phyloP scores from a whole-genome alignment of 2,329 filamentous ascomycete species.

The Calycina herbarum region DNA sequence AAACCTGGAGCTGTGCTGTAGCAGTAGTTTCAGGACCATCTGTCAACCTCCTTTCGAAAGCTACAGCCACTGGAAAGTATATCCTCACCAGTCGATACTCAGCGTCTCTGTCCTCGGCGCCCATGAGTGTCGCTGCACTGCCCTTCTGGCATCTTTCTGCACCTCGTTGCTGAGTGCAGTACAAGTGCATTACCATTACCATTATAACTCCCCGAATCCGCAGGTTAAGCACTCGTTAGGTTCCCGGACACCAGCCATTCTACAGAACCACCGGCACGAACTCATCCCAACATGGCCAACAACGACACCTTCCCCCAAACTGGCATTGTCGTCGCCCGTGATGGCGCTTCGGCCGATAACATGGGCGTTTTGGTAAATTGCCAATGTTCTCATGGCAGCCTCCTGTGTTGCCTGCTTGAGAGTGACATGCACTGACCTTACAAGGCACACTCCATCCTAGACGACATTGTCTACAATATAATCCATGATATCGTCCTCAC shows the following conservation, averaged over 20 bases:
- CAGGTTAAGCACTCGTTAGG: too few relatives aligned
- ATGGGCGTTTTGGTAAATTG: slow-evolving; percentile 60
- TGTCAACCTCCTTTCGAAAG: background rate
- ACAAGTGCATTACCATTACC: too few relatives aligned
- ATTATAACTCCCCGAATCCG: too few relatives aligned
- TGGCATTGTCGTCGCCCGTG: slow-evolving; percentile 54
- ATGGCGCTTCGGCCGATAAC: slow-evolving; percentile 42
- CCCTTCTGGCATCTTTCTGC: slow-evolving; percentile 26
- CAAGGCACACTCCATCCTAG: slow-evolving; percentile 65
- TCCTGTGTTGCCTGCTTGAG: slow-evolving; percentile 20
- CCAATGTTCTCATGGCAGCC: slow-evolving; percentile 16
- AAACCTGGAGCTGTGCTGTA: slow-evolving; percentile 6
- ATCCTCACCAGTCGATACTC: slow-evolving; percentile 20
- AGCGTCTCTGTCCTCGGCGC: background rate
- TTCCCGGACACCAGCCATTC: slow-evolving; percentile 14
- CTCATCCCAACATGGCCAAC: slow-evolving; percentile 29
- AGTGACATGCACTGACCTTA: slow-evolving; percentile 24
- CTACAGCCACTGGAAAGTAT: slow-evolving; percentile 4
- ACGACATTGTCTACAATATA: slow-evolving; percentile 75
- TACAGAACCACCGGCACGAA: slow-evolving; percentile 6
- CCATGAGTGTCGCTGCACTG: slow-evolving; percentile 20
- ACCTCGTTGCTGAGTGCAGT: slow-evolving; percentile 23
- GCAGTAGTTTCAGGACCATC: slow-evolving; percentile 27
- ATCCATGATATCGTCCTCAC: slow-evolving; percentile 73
- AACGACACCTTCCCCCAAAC: slow-evolving; percentile 31